A percentile compares a stretch with the other conserved stretches of the same genome.
phyloP scores from a whole-genome alignment of 2,329 filamentous ascomycete species.

The Alternaria hordeiaustralica region DNA sequence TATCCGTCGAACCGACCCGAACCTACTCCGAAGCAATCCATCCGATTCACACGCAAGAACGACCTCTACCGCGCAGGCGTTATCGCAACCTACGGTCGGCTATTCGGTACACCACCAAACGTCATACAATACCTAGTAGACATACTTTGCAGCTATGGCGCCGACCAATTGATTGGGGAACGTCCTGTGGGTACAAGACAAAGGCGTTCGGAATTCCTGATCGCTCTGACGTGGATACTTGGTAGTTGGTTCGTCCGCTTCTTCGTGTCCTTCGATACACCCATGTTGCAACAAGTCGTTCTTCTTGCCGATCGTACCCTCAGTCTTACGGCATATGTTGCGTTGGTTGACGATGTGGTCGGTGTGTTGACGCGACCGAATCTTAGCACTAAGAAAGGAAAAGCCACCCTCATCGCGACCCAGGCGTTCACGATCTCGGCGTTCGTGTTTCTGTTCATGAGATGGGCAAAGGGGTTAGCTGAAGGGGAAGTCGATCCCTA shows the following conservation, averaged over 20 bases:
- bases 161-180: slow-evolving; percentile 14
- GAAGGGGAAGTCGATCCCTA: neutral
- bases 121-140: slow-evolving; percentile 16
- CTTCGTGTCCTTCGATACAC: slow-evolving; percentile 8
- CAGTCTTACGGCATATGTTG: slow-evolving; percentile 20
- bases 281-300: neutral
- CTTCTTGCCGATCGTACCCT: slow-evolving; percentile 11
- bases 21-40: slow-evolving; percentile 8
- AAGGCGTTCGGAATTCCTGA: slow-evolving; percentile 20
- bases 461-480: neutral
- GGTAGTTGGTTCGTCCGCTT: slow-evolving; percentile 7
- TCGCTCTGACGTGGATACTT: slow-evolving; percentile 9
- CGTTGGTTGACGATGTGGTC: slow-evolving; percentile 28
- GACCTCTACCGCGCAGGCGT: slow-evolving; percentile 20
- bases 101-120: slow-evolving; percentile 19
- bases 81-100: slow-evolving; percentile 21
- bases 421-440: slow-evolving; percentile 9
- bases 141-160: slow-evolving; percentile 7
- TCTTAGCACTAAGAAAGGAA: slow-evolving; percentile 15
- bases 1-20: slow-evolving; percentile 18
- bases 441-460: neutral
- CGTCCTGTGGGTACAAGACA: slow-evolving; percentile 14
- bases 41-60: slow-evolving; percentile 25
- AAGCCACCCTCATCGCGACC: slow-evolving; percentile 9
- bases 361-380: slow-evolving; percentile 20